phyloP scores from a whole-genome alignment of 495 filamentous ascomycete species.

The Aspergillus ellipticus region DNA sequence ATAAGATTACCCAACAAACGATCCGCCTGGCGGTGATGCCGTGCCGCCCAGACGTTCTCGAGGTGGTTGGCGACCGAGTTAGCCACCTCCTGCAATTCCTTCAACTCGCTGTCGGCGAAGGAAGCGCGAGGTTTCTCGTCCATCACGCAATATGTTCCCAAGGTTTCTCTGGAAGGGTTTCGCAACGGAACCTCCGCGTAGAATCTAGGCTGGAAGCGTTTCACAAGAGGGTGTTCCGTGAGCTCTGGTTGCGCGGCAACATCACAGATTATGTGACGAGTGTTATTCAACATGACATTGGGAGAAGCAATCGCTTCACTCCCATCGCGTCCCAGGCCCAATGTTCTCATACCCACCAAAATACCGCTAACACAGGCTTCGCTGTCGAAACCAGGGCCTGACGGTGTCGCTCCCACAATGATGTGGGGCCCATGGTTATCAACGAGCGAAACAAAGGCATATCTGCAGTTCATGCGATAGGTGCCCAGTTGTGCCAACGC shows the following conservation, averaged over 20 bases:
- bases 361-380: not conserved
- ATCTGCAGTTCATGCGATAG: conserved; percentile 47
- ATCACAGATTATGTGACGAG: conserved; percentile 43
- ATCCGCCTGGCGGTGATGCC: conserved; percentile 12
- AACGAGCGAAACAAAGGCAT: conserved; percentile 53
- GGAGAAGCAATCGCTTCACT: not conserved
- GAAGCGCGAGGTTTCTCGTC: conserved; percentile 44
- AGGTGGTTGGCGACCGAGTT: conserved; percentile 21
- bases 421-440: conserved; percentile 51
- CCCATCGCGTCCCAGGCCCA: conserved; percentile 24
- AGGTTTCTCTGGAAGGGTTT: conserved; percentile 51
- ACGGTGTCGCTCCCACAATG: conserved; percentile 50
- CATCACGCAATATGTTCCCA: conserved; percentile 59
- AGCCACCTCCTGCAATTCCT: conserved; percentile 23
- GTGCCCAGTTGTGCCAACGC: conserved; percentile 60
- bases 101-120: conserved; percentile 19
- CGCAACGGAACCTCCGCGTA: conserved; percentile 62
- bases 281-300: conserved; percentile 15
- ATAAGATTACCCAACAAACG: conserved; percentile 21
- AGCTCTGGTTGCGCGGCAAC: conserved; percentile 42
- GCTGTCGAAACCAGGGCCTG: conserved; percentile 15
- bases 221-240: conserved; percentile 33
- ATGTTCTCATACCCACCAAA: conserved; percentile 34
- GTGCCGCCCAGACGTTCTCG: conserved; percentile 18
- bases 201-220: conserved; percentile 40